phyloP scores from a whole-genome alignment of 257 asterid genomes.

The Ballota nigra region DNA sequence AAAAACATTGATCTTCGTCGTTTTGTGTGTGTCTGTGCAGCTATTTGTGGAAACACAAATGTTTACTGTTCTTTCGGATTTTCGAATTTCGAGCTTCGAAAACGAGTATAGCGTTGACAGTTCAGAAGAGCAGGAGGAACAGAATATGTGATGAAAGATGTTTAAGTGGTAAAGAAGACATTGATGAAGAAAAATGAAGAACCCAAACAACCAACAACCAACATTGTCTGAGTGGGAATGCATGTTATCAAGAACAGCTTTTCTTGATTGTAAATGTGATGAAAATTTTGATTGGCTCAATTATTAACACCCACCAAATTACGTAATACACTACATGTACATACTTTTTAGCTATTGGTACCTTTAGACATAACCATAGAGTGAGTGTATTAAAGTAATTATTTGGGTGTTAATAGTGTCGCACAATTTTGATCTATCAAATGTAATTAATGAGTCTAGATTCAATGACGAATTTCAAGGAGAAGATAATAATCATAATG shows the following conservation, averaged over 20 bases:
- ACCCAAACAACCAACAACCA: not conserved
- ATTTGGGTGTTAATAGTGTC: too few species aligned
- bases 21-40: slow-evolving; percentile 44
- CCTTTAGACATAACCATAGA: too few species aligned
- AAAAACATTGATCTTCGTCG: not conserved
- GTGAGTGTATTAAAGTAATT: too few species aligned
- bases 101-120: slow-evolving; percentile 29
- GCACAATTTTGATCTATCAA: not conserved
- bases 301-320: too few species aligned
- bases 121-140: not conserved
- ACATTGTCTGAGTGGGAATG: not conserved
- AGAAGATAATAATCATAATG: not conserved
- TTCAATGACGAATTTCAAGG: not conserved
- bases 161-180: not conserved
- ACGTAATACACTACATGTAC: too few species aligned
- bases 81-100: slow-evolving; percentile 61
- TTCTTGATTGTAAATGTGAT: slow-evolving; percentile 24
- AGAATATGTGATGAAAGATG: not conserved
- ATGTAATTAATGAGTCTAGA: not conserved
- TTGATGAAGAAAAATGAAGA: not conserved
- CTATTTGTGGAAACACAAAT: slow-evolving; percentile 79
- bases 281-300: not conserved
- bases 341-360: too few species aligned
- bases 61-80: slow-evolving; percentile 70
- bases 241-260: not conserved